Conservation (phyloP, 2,329 filamentous ascomycete genomes). For the Fusarium tupiense region DNA sequence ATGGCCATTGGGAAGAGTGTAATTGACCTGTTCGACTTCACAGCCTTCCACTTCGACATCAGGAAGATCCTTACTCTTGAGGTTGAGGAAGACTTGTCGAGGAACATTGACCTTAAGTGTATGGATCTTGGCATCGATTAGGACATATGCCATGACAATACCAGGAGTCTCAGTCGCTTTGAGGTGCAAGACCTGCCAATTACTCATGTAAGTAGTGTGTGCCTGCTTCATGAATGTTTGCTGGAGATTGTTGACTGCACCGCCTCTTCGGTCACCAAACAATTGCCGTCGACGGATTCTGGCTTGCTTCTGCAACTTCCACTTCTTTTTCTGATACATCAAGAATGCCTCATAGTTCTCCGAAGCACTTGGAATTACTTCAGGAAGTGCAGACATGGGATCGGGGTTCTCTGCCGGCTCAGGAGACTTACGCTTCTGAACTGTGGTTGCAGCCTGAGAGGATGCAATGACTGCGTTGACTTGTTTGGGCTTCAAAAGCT, state of each 20-base stretch:
- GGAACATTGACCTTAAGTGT: slow-evolving; percentile 88
- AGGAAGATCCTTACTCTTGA: slow-evolving; percentile 87
- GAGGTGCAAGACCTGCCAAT: slow-evolving; percentile 94
- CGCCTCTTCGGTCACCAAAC: slow-evolving; percentile 82
- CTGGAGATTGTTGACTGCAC: slow-evolving; percentile 64
- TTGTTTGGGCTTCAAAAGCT: slow-evolving; percentile 72
- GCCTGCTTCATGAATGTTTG: slow-evolving; percentile 89
- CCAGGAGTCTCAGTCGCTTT: slow-evolving; percentile 84
- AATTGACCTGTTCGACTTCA: slow-evolving; percentile 89
- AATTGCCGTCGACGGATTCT: slow-evolving; percentile 86
- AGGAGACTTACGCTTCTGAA: slow-evolving; percentile 78
- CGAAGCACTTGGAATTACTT: slow-evolving; percentile 83
- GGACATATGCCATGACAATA: slow-evolving; percentile 85
- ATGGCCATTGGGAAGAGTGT: slow-evolving; percentile 94
- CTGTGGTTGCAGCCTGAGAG: slow-evolving; percentile 59
- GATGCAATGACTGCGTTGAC: slow-evolving; percentile 64
- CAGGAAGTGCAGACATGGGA: slow-evolving; percentile 83
- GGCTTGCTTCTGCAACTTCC: slow-evolving; percentile 96
- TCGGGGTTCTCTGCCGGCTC: slow-evolving; percentile 75
- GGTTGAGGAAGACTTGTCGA: slow-evolving; percentile 88
- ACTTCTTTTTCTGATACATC: slow-evolving; percentile 97
- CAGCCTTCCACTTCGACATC: slow-evolving; percentile 89
- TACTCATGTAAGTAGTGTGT: slow-evolving; percentile 87
- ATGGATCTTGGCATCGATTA: slow-evolving; percentile 95
- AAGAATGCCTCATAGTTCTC: slow-evolving; percentile 90